A percentile compares a stretch with the other conserved stretches of the same genome.
phyloP scores from a whole-genome alignment of 768 basidiomycete genomes.

The Steccherinum ochraceum region DNA sequence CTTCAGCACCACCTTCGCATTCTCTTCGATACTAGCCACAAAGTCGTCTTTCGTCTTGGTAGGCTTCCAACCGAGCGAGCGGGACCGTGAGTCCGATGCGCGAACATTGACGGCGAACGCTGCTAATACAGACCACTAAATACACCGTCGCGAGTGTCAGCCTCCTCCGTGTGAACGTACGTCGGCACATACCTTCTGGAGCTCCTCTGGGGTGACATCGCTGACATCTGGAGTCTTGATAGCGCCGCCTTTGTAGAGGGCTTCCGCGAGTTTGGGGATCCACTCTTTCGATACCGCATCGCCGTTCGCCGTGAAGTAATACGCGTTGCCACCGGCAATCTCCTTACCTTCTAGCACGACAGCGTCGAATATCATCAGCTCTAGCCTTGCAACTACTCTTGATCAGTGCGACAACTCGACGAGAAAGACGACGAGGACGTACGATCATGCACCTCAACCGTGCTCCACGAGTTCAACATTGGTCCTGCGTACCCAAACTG shows the following conservation, averaged over 20 bases:
- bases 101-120: slow-evolving; percentile 8
- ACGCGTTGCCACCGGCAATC: slow-evolving; percentile 26
- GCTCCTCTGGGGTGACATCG: slow-evolving; percentile 35
- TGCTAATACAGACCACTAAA: neutral
- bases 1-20: neutral
- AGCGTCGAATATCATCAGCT: slow-evolving; percentile 32
- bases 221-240: slow-evolving; percentile 29
- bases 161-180: slow-evolving; percentile 24
- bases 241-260: slow-evolving; percentile 20
- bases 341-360: slow-evolving; percentile 17
- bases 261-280: slow-evolving; percentile 26
- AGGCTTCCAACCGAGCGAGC: slow-evolving; percentile 13
- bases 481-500: neutral
- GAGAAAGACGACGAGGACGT: neutral
- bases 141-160: neutral
- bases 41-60: slow-evolving; percentile 6
- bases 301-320: slow-evolving; percentile 23
- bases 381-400: slow-evolving; percentile 35
- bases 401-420: no score
- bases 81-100: slow-evolving; percentile 3
- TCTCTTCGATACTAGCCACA: slow-evolving; percentile 8
- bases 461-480: neutral
- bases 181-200: slow-evolving; percentile 27
- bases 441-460: neutral
- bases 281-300: slow-evolving; percentile 25